Conservation (phyloP, 164 flowering plant genomes). For the Vitis riparia region DNA sequence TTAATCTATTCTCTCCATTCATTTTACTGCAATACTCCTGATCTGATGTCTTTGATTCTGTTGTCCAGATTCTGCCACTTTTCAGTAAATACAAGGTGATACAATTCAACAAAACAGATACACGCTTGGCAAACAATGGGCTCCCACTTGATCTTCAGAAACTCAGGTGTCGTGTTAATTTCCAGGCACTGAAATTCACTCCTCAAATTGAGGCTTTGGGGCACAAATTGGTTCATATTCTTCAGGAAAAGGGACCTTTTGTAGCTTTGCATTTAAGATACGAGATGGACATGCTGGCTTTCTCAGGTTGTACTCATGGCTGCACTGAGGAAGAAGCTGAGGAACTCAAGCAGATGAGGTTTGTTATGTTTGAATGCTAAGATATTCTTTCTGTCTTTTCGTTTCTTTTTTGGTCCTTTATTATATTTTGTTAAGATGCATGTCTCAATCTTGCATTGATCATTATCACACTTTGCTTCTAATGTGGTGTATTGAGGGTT, state of each 20-base stretch:
- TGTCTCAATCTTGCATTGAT: no score
- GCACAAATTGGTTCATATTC: constrained; percentile 59
- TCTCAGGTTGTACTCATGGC: constrained; percentile 91
- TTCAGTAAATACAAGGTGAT: constrained; percentile 57
- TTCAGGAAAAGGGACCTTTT: constrained; percentile 66
- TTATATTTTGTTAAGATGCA: neutral
- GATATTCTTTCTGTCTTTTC: neutral
- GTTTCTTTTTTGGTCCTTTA: neutral
- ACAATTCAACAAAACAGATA: constrained; percentile 82
- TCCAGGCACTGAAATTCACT: constrained; percentile 78
- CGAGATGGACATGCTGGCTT: constrained; percentile 97
- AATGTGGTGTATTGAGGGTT: no score
- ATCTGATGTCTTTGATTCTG: neutral
- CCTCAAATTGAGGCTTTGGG: constrained; percentile 76
- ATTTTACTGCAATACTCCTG: neutral
- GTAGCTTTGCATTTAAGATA: constrained; percentile 86
- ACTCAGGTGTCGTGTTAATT: constrained; percentile 88
- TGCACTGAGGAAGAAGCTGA: constrained; percentile 72
- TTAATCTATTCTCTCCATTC: no score
- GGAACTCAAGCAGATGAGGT: constrained; percentile 83
- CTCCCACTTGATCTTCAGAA: constrained; percentile 66
- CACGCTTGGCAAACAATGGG: constrained; percentile 87
- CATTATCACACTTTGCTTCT: no score
- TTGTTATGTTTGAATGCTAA: constrained; percentile 16
- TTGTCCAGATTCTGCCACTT: constrained; percentile 76